Percentiles rank a stretch among this genome's conserved stretches.
phyloP scores from a whole-genome alignment of 768 basidiomycete species.

The Boletus pseudo-olivaceus region DNA sequence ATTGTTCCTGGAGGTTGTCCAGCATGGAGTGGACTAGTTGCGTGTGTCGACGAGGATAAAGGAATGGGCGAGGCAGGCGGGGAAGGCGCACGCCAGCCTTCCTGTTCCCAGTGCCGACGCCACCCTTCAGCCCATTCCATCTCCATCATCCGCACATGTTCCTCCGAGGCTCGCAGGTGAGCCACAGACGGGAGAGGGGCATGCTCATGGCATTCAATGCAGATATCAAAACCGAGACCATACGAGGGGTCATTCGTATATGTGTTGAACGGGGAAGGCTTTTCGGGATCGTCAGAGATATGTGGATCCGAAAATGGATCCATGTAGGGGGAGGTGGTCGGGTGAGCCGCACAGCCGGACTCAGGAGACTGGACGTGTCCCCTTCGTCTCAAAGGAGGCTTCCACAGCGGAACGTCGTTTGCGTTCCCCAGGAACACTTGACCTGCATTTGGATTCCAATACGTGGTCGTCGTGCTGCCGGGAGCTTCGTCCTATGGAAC shows the following conservation, averaged over 20 bases:
- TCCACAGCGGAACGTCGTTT: constrained; percentile 65
- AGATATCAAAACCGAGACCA: constrained; percentile 78
- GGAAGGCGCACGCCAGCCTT: constrained; percentile 2
- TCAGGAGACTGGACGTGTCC: background rate
- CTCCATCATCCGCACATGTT: constrained; percentile 67
- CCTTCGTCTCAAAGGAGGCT: constrained; percentile 20
- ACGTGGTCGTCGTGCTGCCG: constrained; percentile 36
- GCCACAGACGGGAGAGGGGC: constrained; percentile 68
- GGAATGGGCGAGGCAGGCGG: too few relatives aligned
- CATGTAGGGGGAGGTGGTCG: constrained; percentile 8
- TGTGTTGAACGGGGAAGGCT: constrained; percentile 35
- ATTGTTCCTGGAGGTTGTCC: constrained; percentile 19
- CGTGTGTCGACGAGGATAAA: background rate
- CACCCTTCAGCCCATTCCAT: constrained; percentile 56
- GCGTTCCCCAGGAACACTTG: constrained; percentile 82
- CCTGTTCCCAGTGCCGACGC: constrained; percentile 22
- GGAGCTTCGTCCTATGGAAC: constrained; percentile 17
- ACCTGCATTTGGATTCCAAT: constrained; percentile 56
- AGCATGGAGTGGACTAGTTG: constrained; percentile 3
- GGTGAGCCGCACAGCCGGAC: background rate
- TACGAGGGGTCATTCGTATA: constrained; percentile 40
- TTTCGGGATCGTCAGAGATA: constrained; percentile 11
- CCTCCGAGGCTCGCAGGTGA: constrained; percentile 71
- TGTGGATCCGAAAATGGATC: constrained; percentile 17
- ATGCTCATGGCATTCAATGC: constrained; percentile 83